Conservation (phyloP, 139 green algal species). For the Volvox reticuliferus region DNA sequence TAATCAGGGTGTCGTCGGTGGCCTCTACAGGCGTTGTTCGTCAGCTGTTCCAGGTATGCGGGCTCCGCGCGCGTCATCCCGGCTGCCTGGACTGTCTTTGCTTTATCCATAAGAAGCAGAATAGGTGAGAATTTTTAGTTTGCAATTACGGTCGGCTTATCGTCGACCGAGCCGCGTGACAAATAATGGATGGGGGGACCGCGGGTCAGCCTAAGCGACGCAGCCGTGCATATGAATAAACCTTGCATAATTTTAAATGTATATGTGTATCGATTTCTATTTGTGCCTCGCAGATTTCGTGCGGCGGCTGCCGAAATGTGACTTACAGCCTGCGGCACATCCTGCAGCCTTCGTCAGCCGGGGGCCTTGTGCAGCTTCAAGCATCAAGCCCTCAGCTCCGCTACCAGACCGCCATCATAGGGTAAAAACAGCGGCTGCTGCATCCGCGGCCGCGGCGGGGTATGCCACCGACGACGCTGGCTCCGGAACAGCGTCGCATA, state of each 20-base stretch:
- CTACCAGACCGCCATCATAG: neutral
- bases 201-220: neutral
- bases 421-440: neutral
- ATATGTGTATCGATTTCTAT: neutral
- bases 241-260: no score
- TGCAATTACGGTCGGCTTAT: no score
- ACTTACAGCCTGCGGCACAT: neutral
- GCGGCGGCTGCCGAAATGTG: slow-evolving; percentile 9
- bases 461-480: neutral
- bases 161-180: no score
- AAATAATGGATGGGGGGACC: neutral
- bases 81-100: no score
- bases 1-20: neutral
- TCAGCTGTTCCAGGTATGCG: slow-evolving; percentile 12
- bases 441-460: neutral
- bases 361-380: neutral
- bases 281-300: neutral
- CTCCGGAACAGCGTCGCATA: neutral
- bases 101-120: no score
- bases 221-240: neutral
- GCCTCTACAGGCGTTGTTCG: neutral
- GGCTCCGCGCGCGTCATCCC: no score
- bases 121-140: no score
- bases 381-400: neutral
- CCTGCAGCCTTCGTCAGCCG: neutral